Evolutionary conservation across 2,329 filamentous ascomycete species (phyloP).

Genomic region (Alternaria postmessia): DNA sequence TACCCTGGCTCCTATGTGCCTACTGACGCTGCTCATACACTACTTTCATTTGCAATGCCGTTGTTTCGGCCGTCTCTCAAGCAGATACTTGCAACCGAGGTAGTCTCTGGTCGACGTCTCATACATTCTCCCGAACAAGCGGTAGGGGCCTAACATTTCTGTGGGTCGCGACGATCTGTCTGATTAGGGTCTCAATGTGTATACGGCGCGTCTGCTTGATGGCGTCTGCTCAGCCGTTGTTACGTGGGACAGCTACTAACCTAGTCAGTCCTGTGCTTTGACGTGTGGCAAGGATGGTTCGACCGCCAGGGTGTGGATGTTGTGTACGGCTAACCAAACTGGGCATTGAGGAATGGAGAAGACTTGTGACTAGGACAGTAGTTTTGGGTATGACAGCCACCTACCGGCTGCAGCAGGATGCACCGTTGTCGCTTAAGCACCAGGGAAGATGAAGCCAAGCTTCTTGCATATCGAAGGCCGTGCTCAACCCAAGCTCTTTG

Average conservation of each 20-base stretch:
- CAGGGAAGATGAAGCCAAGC: slow-evolving; percentile 5
- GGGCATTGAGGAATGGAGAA: slow-evolving; percentile 7
- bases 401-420: slow-evolving; percentile 12
- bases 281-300: slow-evolving; percentile 6
- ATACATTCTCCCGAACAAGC: background rate
- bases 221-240: slow-evolving; percentile 5
- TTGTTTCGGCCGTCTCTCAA: background rate
- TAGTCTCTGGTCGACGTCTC: background rate
- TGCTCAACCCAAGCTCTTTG: slow-evolving; percentile 25
- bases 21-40: background rate
- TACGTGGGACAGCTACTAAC: slow-evolving; percentile 4
- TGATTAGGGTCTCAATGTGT: slow-evolving; percentile 5
- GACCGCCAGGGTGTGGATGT: background rate
- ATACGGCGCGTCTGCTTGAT: slow-evolving; percentile 1
- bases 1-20: background rate
- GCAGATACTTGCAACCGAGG: background rate
- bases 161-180: slow-evolving; percentile 5
- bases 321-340: slow-evolving; percentile 10
- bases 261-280: slow-evolving; percentile 3
- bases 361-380: slow-evolving; percentile 21
- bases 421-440: background rate
- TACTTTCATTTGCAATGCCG: background rate
- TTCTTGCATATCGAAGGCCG: slow-evolving; percentile 13
- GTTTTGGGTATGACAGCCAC: slow-evolving; percentile 6
- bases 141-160: background rate